Evolutionary conservation across 2,329 filamentous ascomycete species (phyloP).

Genomic region (Fusarium xylarioides): DNA sequence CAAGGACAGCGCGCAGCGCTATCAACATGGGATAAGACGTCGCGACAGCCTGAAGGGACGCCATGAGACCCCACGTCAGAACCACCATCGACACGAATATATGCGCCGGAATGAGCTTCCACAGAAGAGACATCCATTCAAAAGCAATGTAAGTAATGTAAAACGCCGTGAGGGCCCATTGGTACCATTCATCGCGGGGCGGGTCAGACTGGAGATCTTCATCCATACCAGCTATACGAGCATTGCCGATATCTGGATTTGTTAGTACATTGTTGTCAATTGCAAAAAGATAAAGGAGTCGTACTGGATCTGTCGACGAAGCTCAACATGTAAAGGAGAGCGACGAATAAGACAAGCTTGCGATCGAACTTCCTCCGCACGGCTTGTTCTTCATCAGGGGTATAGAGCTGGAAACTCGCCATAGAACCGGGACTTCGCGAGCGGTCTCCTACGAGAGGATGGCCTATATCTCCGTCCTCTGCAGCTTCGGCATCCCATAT

Average conservation of each 20-base stretch:
- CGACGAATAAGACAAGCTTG: slow-evolving; percentile 81
- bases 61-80: slow-evolving; percentile 79
- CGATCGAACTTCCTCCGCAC: slow-evolving; percentile 81
- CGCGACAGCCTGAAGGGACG: slow-evolving; percentile 75
- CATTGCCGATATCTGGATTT: slow-evolving; percentile 67
- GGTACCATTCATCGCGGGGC: slow-evolving; percentile 60
- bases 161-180: slow-evolving; percentile 69
- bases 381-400: slow-evolving; percentile 74
- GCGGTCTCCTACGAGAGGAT: slow-evolving; percentile 35
- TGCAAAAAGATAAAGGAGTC: slow-evolving; percentile 36
- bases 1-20: slow-evolving; percentile 64
- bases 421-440: slow-evolving; percentile 44
- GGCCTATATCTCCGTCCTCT: slow-evolving; percentile 23
- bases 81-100: slow-evolving; percentile 70
- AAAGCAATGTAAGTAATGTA: slow-evolving; percentile 71
- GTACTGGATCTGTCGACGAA: slow-evolving; percentile 88
- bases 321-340: slow-evolving; percentile 82
- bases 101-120: slow-evolving; percentile 68
- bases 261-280: background rate
- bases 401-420: slow-evolving; percentile 56
- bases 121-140: slow-evolving; percentile 72
- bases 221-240: slow-evolving; percentile 71
- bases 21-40: slow-evolving; percentile 71
- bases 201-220: slow-evolving; percentile 64
- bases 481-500: slow-evolving; percentile 36